Conservation (phyloP, 106 monocot genomes). For the Vanilla planifolia region DNA sequence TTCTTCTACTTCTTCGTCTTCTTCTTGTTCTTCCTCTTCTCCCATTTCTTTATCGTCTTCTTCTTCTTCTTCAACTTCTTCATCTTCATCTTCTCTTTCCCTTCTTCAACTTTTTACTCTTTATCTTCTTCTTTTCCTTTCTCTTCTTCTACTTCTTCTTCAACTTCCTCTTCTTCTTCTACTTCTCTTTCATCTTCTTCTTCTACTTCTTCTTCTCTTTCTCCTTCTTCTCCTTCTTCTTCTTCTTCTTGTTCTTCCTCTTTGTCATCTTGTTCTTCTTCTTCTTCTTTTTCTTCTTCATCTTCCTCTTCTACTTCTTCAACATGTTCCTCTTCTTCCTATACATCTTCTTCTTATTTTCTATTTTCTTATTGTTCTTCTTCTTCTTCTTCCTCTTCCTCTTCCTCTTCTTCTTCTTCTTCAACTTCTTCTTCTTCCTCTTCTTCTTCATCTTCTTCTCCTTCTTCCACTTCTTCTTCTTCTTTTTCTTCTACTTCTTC, state of each 20-base stretch:
- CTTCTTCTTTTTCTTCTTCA: not conserved
- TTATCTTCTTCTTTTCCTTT: not conserved
- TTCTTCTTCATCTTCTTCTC: not conserved
- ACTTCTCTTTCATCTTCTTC: too few species aligned
- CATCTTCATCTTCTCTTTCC: too few species aligned
- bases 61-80: too few species aligned
- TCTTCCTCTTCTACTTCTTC: not conserved
- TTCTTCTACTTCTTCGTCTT: too few species aligned
- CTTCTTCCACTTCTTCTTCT: not conserved
- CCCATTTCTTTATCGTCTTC: too few species aligned
- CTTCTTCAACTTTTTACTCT: too few species aligned
- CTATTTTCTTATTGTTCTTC: too few species aligned
- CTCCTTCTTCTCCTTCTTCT: not conserved
- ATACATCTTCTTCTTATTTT: too few species aligned
- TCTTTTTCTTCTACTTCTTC: too few species aligned
- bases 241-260: not conserved
- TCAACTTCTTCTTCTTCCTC: not conserved
- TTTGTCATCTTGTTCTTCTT: too few species aligned
- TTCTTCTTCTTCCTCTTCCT: not conserved
- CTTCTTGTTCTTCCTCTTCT: too few species aligned
- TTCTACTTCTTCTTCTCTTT: not conserved
- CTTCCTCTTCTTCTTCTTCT: not conserved
- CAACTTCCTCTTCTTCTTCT: too few species aligned
- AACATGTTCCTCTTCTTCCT: not conserved
- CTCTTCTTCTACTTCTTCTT: not conserved